Base-by-base conservation (phyloP, 2,329 filamentous ascomycete species). In the Nigrospora osmanthi region DNA sequence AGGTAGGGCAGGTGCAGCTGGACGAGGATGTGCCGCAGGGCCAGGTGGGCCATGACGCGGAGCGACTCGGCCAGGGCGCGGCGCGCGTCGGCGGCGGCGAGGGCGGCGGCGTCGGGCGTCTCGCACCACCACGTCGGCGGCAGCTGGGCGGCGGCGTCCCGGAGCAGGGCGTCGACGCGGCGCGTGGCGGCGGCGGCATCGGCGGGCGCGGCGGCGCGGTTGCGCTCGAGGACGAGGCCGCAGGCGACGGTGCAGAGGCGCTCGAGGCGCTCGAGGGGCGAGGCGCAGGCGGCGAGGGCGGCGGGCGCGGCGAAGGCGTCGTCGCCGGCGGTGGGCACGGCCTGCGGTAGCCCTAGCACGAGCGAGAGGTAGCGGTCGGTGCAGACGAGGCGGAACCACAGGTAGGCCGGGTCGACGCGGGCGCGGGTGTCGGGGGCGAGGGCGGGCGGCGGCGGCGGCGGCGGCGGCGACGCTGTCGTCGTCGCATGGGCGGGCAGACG, bases 311-410 rank as follows among this genome's bases (percentile, higher is more conserved):
- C 28, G 28, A 47, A 52, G 4, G 53, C 56, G 31, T 65, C 65
- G 14, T 33, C 40, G 16, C 47, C 51, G 23, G 65, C 61, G 9
- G 49, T 42, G 3, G 4, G 4, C 19, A 23, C 19, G 19, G 57
- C 52, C 36, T 68, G 68, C 1, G 69, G 67, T 3, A 75, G 58
- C 10, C 71, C 71, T 0, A 76, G 55, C 55, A 74, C 63, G 17
- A 76, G 51, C 4, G 63, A 73, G 3, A 77, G 59, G 39, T 72
- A 71, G 2, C 72, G 67, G 43, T 78, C 73, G 3, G 62, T 56
- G 11, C 58, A 57, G 2, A 74, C 52, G 0, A 77, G 56, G 7
- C 68, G 68, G 43, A 65, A 70, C 73, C 72, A 76, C 49, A 74
- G 54, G 35, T 61, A 57, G 32, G 61, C 59, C 1, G 64, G 59